Base-by-base conservation (phyloP, 371 early-diverging fungal genomes). In the Mortierella sp. region DNA sequence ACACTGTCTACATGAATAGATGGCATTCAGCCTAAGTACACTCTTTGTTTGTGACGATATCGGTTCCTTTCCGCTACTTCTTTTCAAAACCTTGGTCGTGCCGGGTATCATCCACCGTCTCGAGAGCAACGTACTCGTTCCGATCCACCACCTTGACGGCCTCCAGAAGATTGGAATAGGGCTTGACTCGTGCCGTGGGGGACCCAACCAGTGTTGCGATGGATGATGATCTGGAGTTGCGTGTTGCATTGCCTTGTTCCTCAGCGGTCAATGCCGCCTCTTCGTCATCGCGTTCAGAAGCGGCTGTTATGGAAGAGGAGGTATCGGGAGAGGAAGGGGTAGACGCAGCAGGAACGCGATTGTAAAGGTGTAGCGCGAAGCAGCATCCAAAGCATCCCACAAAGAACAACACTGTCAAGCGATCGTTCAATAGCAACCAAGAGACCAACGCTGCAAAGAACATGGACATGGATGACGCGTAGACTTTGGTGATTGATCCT, bases 391-490 rank as follows among this genome's bases (percentile, higher is more conserved):
- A 60, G n/a, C 74, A 74, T 0, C 74, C 74, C 21, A 67, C 61
- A 63, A 74, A 67, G 60, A 74, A 74, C 44, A 74, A 40, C 3
- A 60, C 60, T 0, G 74, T 63, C 53, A 74, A 43, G 14, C 56
- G 63, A n/a, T 74, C 74, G 46, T 56, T 67, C 57, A 74, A 31
- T 25, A 78, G 24, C 44, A 70, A 41, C 65, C 71, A 79, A 6
- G 70, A 61, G n/a, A 79, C 77, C 29, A 79, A 57, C 1, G 73
- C 70, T 12, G 73, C 71, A 67, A 79, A 74, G 56, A 79, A 79
- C 76, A 79, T 74, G 39, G 79, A 73, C 76, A 79, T 76, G 45
- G 73, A 72, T 5, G 60, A 70, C 4, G 79, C 77, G 34, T 79
- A 74, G 39, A 79, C 70, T 40, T 79, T 79, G 31, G 79, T 79